These are phyloP conservation scores for Rhizopus delemar DNA, from an alignment of 371 early-diverging fungal genomes.

Conservation along the genomic window DNA sequence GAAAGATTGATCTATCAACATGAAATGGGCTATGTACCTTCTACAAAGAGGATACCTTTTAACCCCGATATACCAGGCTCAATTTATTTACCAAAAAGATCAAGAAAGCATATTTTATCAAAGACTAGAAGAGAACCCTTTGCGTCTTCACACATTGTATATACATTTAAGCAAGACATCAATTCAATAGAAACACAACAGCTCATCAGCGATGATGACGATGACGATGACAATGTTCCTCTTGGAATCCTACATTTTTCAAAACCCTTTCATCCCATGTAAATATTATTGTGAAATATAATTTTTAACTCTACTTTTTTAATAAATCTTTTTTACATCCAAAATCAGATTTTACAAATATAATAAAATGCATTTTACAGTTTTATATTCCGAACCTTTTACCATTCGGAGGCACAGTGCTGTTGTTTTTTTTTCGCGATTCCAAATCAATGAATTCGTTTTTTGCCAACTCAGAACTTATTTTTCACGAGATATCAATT, in stretches of 20 bases:
- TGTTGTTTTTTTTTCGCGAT: too few relatives aligned
- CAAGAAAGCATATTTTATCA: background rate
- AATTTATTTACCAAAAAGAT: conserved; percentile 9
- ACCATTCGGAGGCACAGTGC: too few relatives aligned
- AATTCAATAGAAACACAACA: background rate
- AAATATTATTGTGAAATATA: background rate
- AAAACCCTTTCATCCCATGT: background rate
- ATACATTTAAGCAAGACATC: conserved; percentile 6
- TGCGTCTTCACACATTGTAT: conserved; percentile 22
- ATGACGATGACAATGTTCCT: conserved; percentile 22
- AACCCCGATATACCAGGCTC: conserved; percentile 22
- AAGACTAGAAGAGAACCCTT: conserved; percentile 4
- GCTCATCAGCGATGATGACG: background rate
- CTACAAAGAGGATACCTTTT: conserved; percentile 20
- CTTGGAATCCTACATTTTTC: conserved; percentile 12
- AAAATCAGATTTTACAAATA: too few relatives aligned
- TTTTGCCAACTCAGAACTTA: too few relatives aligned
- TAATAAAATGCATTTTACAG: too few relatives aligned
- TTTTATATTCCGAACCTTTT: too few relatives aligned
- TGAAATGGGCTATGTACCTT: background rate
- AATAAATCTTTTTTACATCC: too few relatives aligned
- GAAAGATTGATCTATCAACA: conserved; percentile 14
- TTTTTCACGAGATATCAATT: too few relatives aligned
- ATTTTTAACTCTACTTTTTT: too few relatives aligned
- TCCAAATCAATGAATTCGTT: too few relatives aligned